Base-by-base conservation (phyloP, 2,329 filamentous ascomycete species). In the Exophiala aquamarina region DNA sequence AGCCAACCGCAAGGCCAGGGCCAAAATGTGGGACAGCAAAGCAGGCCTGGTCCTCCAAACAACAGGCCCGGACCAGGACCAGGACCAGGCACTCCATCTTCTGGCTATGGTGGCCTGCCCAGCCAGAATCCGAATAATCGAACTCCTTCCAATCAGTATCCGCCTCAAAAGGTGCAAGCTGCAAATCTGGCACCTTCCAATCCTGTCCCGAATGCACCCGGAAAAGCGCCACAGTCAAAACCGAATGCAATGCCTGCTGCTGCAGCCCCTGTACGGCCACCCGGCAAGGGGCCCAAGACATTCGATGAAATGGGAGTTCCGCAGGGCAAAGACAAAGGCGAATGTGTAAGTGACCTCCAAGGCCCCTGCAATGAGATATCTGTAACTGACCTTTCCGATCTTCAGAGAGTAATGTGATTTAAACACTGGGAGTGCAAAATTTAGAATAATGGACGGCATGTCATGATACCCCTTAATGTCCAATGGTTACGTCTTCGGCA, bases 281-380 rank as follows among this genome's bases (percentile, higher is more conserved):
- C 65, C 11, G 78, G 77, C 40, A 88, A 90, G 63, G 93, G 92
- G 9, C 92, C 93, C 1, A 89, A 93, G 60, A 97, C 93, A 0
- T 98, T 98, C 66, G 92, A 96, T 65, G 91, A 94, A 65, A 98
- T 98, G 93, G 93, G 93, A 31, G 92, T 98, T 59, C 89, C 90
- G 5, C 79, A 84, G 61, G 83, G 78, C 38, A 91, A 93, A 68
- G 79, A 84, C 52, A 88, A 95, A n/a, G 81, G 81, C 57, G 91
- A 97, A 70, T 98, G 92, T 74, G 91, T 96, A 82, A 73, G 79
- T 74, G 10, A 21, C 15, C 32, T 34, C 32, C 32, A 34, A 14
- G 14, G 6, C 32, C 23, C 11, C 6, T 26, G 23, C 23, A 6
- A 6, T 11, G 23, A 26, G 23, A 26, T 26, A 11, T 6, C 23